Base-by-base conservation (phyloP, 2,329 filamentous ascomycete genomes). In the Leptographium lundbergii region DNA sequence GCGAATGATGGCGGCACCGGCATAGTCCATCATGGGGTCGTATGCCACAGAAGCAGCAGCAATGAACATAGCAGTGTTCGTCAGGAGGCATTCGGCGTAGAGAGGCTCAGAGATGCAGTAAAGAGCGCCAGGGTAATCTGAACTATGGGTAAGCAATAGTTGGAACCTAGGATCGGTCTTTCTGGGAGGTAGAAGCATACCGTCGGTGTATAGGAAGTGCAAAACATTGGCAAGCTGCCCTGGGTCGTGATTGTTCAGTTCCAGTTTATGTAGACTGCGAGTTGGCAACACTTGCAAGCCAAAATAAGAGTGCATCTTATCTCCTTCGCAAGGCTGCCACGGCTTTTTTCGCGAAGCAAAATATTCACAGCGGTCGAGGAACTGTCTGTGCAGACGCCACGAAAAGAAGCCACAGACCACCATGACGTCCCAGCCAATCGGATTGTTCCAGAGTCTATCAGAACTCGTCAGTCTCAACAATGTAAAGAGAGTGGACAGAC, bases 1-100 rank as follows among this genome's bases (percentile, higher is more conserved):
- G 78, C 70, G 1, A 4, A 77, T 70, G 75, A 87, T 84, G 0
- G 77, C 76, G 2, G 80, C 72, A 3, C 84, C 64, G 0, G 80
- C 81, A 24, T 52, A 62, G n/a, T 59, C 55, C 65, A 67, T 69
- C 65, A 70, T 63, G 48, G 57, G 36, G 2, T 34, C 52, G 61
- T 62, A 66, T 22, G 57, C 57, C 17, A 69, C 63, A 4, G 65
- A 65, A 9, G 63, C 62, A 14, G 64, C 69, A 22, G 63, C 64
- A 52, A 70, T 57, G 61, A 63, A 71, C 61, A 64, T 61, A 56
- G 65, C 63, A 11, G 65, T 61, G 60, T 66, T 66, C 27, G 53
- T 56, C 34, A 59, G 32, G 47, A 70, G 45, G 58, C 60, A 57
- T 10, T 61, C 57, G 11, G 63, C 65, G 11, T 61, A 27, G 13